Conservation (phyloP, 352 stramenopile genomes). For the Globisporangium alternatum region DNA sequence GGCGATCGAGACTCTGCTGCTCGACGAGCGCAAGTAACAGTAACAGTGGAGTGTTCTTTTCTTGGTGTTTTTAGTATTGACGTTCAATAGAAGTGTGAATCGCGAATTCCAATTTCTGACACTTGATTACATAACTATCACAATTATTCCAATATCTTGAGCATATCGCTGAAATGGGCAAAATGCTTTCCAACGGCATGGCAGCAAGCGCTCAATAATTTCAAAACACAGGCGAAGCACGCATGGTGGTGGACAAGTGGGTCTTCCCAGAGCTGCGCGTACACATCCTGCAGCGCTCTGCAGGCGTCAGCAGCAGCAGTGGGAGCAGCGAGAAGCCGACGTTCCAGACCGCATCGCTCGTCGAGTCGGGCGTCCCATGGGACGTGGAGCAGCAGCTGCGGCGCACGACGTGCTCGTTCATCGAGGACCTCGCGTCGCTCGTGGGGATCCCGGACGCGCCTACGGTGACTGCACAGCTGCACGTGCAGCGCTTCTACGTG, state of each 20-base stretch:
- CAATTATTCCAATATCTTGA: no score
- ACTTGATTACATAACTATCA: not conserved
- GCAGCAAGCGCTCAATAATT: not conserved
- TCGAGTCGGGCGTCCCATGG: conserved; percentile 47
- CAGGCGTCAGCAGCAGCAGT: conserved; percentile 15
- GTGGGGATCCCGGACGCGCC: conserved; percentile 62
- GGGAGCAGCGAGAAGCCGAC: conserved; percentile 17
- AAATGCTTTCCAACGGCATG: not conserved
- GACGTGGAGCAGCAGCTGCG: conserved; percentile 57
- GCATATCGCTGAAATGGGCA: not conserved
- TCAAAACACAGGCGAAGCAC: not conserved
- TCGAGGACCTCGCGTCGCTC: conserved; percentile 60
- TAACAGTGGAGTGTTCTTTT: not conserved
- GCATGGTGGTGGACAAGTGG: conserved; percentile 25
- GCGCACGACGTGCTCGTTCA: conserved; percentile 59
- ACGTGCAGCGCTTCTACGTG: conserved; percentile 78
- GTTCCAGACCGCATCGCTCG: conserved; percentile 52
- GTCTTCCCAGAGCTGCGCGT: conserved; percentile 46
- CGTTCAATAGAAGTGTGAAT: not conserved
- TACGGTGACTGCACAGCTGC: conserved; percentile 55
- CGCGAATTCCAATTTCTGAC: not conserved
- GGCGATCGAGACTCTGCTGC: conserved; percentile 29
- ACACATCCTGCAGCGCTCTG: not conserved
- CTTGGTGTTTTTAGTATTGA: not conserved
- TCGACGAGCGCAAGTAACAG: conserved; percentile 16